Evolutionary conservation across 495 filamentous ascomycete genomes (phyloP).

Genomic region (Aspergillus funiculosus): DNA sequence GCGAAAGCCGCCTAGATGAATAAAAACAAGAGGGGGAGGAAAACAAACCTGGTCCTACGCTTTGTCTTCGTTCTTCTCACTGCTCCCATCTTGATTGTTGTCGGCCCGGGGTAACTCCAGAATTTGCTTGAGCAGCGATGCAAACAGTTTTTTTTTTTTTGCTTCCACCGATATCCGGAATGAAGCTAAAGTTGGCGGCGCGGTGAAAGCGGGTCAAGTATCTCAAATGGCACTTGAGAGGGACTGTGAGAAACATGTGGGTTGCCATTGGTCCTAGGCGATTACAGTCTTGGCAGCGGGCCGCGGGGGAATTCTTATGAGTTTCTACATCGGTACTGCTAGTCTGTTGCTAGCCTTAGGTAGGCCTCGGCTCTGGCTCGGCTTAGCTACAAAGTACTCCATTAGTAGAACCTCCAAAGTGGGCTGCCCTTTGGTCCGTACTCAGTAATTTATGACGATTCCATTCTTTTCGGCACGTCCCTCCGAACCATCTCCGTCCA

Average conservation of each 20-base stretch:
- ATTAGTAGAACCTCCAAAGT: no score
- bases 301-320: constrained; percentile 46
- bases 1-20: not conserved
- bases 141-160: no score
- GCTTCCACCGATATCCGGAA: constrained; percentile 42
- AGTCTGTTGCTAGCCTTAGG: no score
- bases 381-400: constrained; percentile 26
- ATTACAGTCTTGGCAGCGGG: constrained; percentile 40
- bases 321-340: no score
- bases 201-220: constrained; percentile 29
- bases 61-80: constrained; percentile 54
- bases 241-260: constrained; percentile 26
- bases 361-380: constrained; percentile 46
- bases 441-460: constrained; percentile 42
- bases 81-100: constrained; percentile 46
- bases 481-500: constrained; percentile 22
- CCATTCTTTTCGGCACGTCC: constrained; percentile 27
- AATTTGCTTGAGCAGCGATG: constrained; percentile 21
- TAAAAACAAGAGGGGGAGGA: not conserved
- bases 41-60: constrained; percentile 50
- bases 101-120: constrained; percentile 20
- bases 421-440: constrained; percentile 19
- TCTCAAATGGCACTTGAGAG: constrained; percentile 26
- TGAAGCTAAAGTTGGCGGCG: constrained; percentile 22
- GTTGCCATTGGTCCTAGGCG: constrained; percentile 29